These are phyloP conservation scores for Erigeron canadensis DNA, from an alignment of 129 eudicot species.

Conservation along the genomic window DNA sequence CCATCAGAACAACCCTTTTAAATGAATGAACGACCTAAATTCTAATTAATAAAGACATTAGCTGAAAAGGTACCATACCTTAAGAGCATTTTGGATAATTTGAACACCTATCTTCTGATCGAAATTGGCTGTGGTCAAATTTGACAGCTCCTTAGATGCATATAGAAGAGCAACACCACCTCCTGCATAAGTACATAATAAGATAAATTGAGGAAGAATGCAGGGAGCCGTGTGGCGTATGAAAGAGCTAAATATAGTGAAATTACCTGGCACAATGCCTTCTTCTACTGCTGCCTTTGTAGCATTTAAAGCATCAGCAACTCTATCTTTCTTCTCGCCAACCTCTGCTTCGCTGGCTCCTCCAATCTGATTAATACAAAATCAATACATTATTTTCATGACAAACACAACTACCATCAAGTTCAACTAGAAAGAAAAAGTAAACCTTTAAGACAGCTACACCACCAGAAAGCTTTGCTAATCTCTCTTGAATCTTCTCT, in stretches of 20 bases:
- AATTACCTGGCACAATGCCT: conserved; percentile 3
- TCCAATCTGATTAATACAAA: background rate
- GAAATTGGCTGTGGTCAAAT: conserved; percentile 41
- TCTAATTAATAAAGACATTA: background rate
- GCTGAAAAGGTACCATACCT: conserved; percentile 13
- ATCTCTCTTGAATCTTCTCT: background rate
- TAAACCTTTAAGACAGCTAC: conserved; percentile 8
- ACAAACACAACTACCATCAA: background rate
- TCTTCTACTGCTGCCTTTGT: conserved; percentile 7
- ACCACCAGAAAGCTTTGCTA: conserved; percentile 8
- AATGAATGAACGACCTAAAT: background rate
- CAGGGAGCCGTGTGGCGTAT: background rate
- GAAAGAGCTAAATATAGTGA: background rate
- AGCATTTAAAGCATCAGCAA: conserved; percentile 51
- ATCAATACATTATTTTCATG: background rate
- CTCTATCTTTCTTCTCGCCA: conserved; percentile 13
- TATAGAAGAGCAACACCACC: conserved; percentile 64
- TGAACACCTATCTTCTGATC: conserved; percentile 56
- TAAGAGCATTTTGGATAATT: conserved; percentile 55
- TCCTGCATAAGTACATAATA: conserved; percentile 20
- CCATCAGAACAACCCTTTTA: background rate
- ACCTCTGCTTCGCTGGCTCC: conserved; percentile 12
- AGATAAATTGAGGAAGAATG: background rate
- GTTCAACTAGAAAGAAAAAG: background rate
- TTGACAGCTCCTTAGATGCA: conserved; percentile 49